phyloP scores from a whole-genome alignment of 2,329 filamentous ascomycete genomes.

The Xylaria sp. region DNA sequence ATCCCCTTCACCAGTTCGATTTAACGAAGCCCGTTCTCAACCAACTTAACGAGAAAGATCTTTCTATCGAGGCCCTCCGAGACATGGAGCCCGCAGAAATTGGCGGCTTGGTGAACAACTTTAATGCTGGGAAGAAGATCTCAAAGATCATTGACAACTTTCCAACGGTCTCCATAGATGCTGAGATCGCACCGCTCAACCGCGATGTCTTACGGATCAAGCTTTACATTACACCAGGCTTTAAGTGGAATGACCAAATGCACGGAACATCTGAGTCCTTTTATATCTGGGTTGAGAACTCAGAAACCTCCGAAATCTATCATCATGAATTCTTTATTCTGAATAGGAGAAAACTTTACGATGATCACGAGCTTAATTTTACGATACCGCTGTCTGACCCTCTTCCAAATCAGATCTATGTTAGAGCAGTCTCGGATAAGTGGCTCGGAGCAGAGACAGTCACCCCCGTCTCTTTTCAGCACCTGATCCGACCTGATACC shows the following conservation, averaged over 20 bases:
- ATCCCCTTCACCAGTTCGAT: slow-evolving; percentile 95
- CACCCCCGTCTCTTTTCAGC: slow-evolving; percentile 94
- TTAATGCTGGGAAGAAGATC: slow-evolving; percentile 85
- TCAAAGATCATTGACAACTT: slow-evolving; percentile 87
- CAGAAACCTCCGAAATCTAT: slow-evolving; percentile 96
- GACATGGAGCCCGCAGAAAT: slow-evolving; percentile 96
- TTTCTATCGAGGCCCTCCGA: slow-evolving; percentile 83
- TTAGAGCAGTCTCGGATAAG: slow-evolving; percentile 91
- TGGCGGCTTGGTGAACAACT: slow-evolving; percentile 89
- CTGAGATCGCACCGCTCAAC: slow-evolving; percentile 95
- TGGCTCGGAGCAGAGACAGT: slow-evolving; percentile 98
- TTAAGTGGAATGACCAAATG: slow-evolving; percentile 91
- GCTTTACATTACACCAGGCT: slow-evolving; percentile 87
- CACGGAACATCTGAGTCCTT: slow-evolving; percentile 96
- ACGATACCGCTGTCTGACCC: slow-evolving; percentile 96
- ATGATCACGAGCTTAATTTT: slow-evolving; percentile 98
- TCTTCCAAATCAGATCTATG: slow-evolving; percentile 93
- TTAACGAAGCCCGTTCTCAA: slow-evolving; percentile 84
- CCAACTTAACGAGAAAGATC: slow-evolving; percentile 84
- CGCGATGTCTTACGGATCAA: slow-evolving; percentile 93
- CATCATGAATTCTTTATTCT: slow-evolving; percentile 98
- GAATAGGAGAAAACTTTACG: slow-evolving; percentile 86
- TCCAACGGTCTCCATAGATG: slow-evolving; percentile 88
- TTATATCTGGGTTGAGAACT: slow-evolving; percentile 99
- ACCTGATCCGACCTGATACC: slow-evolving; percentile 95